Conservation (phyloP, 2,329 filamentous ascomycete species). For the Nemania abortiva region DNA sequence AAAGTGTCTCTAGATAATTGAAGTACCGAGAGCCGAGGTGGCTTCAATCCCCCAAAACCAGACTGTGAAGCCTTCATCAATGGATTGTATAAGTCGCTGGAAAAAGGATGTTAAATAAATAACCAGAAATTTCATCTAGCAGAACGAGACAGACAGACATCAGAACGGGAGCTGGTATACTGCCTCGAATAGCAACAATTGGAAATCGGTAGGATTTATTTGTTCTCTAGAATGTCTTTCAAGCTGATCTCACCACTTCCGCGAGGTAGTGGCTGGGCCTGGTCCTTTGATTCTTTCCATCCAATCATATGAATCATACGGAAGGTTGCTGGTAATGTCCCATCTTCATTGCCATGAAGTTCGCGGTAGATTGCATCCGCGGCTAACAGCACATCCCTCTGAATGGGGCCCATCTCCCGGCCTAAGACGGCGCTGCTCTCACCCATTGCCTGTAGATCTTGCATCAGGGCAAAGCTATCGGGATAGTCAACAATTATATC, state of each 20-base stretch:
- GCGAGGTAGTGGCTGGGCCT: slow-evolving; percentile 82
- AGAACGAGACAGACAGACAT: neutral
- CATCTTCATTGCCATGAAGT: slow-evolving; percentile 85
- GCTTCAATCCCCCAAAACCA: too few species aligned
- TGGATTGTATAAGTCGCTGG: neutral
- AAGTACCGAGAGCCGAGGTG: too few species aligned
- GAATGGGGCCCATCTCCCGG: slow-evolving; percentile 82
- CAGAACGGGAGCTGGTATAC: neutral
- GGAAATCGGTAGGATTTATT: slow-evolving; percentile 48
- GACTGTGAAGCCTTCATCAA: neutral
- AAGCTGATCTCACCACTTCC: slow-evolving; percentile 90
- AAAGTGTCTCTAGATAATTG: too few species aligned
- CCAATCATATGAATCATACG: slow-evolving; percentile 98
- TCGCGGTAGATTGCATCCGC: slow-evolving; percentile 89
- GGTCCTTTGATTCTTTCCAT: slow-evolving; percentile 87
- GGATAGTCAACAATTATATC: slow-evolving; percentile 97
- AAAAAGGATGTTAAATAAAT: neutral
- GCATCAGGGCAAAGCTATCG: slow-evolving; percentile 89
- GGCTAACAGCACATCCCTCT: slow-evolving; percentile 86
- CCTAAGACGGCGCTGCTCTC: slow-evolving; percentile 90
- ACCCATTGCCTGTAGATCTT: slow-evolving; percentile 95
- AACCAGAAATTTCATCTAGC: neutral
- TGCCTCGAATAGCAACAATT: neutral
- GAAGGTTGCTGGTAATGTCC: slow-evolving; percentile 87
- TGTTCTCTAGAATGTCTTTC: slow-evolving; percentile 77